A percentile compares a stretch with the other conserved stretches of the same genome.
Conservation (phyloP, 192 early-diverging fungal species). For the Mortierella alpina region DNA sequence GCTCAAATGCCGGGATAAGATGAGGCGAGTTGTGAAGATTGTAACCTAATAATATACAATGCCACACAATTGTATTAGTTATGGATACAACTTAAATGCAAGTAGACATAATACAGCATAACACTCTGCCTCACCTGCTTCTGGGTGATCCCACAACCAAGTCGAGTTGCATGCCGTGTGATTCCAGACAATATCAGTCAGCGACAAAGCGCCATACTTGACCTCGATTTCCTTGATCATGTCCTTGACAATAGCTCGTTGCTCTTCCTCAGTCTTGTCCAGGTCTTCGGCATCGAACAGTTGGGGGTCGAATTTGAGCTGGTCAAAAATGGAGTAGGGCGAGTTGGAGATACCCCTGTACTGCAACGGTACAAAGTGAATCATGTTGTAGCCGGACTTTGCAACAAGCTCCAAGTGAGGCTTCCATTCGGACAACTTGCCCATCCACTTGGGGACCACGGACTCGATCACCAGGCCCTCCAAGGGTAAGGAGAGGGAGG, state of each 20-base stretch:
- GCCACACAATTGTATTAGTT: background rate
- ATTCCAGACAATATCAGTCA: conserved; percentile 99
- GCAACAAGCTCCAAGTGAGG: conserved; percentile 75
- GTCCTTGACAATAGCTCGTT: conserved; percentile 67
- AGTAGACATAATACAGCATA: background rate
- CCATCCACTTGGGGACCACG: conserved; percentile 97
- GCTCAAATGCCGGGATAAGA: conserved; percentile 89
- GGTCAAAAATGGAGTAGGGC: conserved; percentile 97
- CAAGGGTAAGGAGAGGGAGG: conserved; percentile 71
- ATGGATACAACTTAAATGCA: background rate
- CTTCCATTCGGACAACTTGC: conserved; percentile 81
- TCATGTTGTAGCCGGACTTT: conserved; percentile 94
- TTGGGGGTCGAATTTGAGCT: conserved; percentile 89
- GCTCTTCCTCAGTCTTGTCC: conserved; percentile 66
- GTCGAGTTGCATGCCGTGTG: conserved; percentile 94
- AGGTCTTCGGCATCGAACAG: conserved; percentile 75
- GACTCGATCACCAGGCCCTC: conserved; percentile 93
- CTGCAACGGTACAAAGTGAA: conserved; percentile 97
- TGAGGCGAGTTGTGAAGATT: conserved; percentile 96
- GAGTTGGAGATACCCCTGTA: conserved; percentile 92
- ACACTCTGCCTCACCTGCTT: conserved; percentile 74
- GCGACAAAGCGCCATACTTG: conserved; percentile 77
- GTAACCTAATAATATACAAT: conserved; percentile 75
- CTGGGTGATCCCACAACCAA: conserved; percentile 97
- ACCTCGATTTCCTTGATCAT: conserved; percentile 67